A percentile compares a stretch with the other conserved stretches of the same genome.
phyloP scores from a whole-genome alignment of 2,329 filamentous ascomycete species.

The Sporothrix euskadiensis region DNA sequence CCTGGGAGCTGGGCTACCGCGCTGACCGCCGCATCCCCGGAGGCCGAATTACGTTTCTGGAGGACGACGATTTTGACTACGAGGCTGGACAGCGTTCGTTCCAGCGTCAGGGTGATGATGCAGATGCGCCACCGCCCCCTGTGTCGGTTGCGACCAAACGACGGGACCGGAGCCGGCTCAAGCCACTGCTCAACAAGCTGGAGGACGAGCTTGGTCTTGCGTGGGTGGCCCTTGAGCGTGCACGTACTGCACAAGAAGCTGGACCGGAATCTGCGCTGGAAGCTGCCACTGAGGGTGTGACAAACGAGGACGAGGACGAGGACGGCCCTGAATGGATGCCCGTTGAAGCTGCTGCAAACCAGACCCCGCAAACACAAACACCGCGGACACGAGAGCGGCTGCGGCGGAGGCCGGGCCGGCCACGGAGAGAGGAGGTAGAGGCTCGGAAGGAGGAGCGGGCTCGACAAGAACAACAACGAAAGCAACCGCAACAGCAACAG shows the following conservation, averaged over 20 bases:
- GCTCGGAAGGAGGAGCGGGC: not conserved
- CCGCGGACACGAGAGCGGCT: not conserved
- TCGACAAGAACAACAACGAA: not conserved
- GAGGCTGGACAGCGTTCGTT: not conserved
- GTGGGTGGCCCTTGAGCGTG: constrained; percentile 19
- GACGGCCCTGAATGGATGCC: no score
- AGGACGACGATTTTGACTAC: constrained; percentile 4
- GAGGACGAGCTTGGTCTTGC: constrained; percentile 28
- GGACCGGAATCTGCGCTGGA: not conserved
- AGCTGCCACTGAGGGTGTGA: not conserved
- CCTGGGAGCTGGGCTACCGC: constrained; percentile 31
- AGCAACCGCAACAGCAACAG: not conserved
- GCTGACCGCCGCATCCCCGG: not conserved
- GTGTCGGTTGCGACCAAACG: not conserved
- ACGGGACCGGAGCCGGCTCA: constrained; percentile 22
- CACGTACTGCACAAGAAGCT: not conserved
- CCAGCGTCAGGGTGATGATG: not conserved
- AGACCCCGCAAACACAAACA: not conserved
- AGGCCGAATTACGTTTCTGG: not conserved
- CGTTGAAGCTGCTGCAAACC: not conserved
- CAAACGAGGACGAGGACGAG: not conserved
- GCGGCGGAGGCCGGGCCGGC: not conserved
- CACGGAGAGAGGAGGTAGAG: not conserved
- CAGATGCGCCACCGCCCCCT: not conserved
- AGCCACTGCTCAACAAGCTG: constrained; percentile 23